Evolutionary conservation across 2,329 filamentous ascomycete species (phyloP), one percentile per base, ranked within the genome.

Genomic region (Pseudonectria buxi): DNA sequence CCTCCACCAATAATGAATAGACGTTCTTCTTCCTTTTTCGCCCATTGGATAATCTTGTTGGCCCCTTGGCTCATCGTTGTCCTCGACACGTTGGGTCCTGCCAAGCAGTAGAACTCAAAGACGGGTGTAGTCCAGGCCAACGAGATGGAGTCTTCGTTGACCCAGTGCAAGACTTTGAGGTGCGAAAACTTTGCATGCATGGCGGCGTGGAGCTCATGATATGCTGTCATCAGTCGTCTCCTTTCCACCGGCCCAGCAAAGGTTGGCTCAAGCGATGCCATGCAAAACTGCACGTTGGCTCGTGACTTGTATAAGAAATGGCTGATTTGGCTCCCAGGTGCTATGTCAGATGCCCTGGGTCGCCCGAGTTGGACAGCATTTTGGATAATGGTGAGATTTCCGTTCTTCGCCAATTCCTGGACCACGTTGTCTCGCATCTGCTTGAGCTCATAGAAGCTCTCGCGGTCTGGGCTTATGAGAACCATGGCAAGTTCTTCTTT

Each of bases 1-100:
- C 89, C 92, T n/a, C 92, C 94, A 1, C 92, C 92, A 55, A 98
- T 92, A 40, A 98, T 95, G 56, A 98, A 98, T 6, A 96, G 68
- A 38, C 92, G 72, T 62, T 96, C 89, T 61, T 96, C 90, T 62
- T 98, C 92, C 46, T 81, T 74, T 55, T 86, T 82, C 2, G 90
- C 83, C 89, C 90, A 98, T 55, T 92, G 85, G 6, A 94, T 81
- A 32, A 98, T 78, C 62, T 83, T 82, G 56, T 92, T 94, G 24
- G 89, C 90, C 10, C 83, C 86, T 57, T 90, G 83, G 9, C 86
- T 86, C 51, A 98, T 70, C 10, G 79, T 76, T 14, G 69, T 64
- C 27, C 76, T 67, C 18, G 75, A 75, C 25, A 75, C 64, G 45
- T 81, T 81, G 3, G 86, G 84, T 0, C 86, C 85, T 13, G 89